Evolutionary conservation across 1,139 yeast genomes (phyloP).

Genomic region (Geotrichum aggregatum): DNA sequence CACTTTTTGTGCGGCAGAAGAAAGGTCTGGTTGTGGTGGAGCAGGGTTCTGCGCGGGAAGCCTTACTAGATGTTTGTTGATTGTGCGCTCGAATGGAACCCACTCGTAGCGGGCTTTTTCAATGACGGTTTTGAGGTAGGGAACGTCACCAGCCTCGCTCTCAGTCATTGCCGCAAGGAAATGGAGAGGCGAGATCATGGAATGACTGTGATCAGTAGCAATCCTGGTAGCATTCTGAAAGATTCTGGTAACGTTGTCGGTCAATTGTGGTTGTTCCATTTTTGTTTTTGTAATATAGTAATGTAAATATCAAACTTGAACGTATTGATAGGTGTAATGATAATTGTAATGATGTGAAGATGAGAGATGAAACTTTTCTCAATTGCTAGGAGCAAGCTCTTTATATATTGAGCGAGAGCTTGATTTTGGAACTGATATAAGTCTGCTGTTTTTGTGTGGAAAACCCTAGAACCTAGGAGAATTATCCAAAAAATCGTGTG

Average conservation of each 20-base stretch:
- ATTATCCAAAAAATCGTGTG: conserved; percentile 9
- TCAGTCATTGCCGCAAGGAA: conserved; percentile 86
- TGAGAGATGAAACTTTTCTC: too few species aligned
- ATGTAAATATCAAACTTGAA: conserved; percentile 1
- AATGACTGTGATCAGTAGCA: conserved; percentile 79
- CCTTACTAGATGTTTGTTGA: conserved; percentile 76
- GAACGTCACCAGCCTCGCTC: conserved; percentile 31
- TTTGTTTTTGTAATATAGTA: background rate
- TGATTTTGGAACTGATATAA: too few species aligned
- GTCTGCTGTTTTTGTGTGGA: too few species aligned
- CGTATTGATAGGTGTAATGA: background rate
- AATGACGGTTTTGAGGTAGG: conserved; percentile 73
- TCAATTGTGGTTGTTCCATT: conserved; percentile 40
- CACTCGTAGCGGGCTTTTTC: conserved; percentile 90
- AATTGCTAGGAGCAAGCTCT: too few species aligned
- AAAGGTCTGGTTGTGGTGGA: conserved; percentile 67
- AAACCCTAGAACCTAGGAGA: conserved; percentile 7
- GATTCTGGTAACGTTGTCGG: conserved; percentile 86
- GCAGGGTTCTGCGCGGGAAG: conserved; percentile 87
- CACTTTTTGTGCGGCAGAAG: conserved; percentile 50
- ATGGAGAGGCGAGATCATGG: conserved; percentile 82
- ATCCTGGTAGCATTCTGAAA: conserved; percentile 74
- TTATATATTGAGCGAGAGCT: too few species aligned
- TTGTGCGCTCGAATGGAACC: conserved; percentile 69
- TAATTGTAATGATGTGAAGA: background rate